Evolutionary conservation across 805 yeast genomes (phyloP), one percentile per base, ranked within the genome.

Genomic region (Starmerella apis): DNA sequence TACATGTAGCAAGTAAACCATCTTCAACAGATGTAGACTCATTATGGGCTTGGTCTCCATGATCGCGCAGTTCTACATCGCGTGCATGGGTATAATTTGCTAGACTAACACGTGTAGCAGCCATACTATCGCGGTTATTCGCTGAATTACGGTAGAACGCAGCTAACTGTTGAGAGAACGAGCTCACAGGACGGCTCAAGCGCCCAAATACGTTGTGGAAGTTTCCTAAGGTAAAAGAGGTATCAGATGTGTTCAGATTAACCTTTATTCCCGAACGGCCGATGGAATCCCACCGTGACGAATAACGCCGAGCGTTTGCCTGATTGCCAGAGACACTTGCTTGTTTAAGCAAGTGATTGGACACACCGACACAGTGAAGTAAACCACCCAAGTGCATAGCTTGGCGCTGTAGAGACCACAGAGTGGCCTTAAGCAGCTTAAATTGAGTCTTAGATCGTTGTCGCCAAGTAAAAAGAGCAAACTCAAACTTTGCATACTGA

Each of bases 1-100:
- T 90, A 67, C 92, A 83, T 42, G 84, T 76, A 0, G 94, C 94
- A 1, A 88, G 83, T 3, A 84, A 82, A 56, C 83, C 87, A 65
- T 84, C 94, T 57, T 81, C 83, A 52, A 79, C 81, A 1, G 81
- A 71, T 2, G 25, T 52, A 71, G 75, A 36, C 71, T 8, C 46
- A 4, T 13, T 41, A 2, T 25, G 23, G 6, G 23, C 24, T 6
- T 18, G 32, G 4, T 47, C 45, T 37, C 23, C 18, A 23, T 14
- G 18, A 14, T 41, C 28, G 2, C 38, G 38, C 39, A 50, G 44
- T 22, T 41, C 46, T 1, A 19, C 20, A 30, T 50, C 53, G 19
- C 53, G 47, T 10, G 33, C 33, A 22, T 25, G 43, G 18, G 50
- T 50, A 23, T 50, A 50, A n/a, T 13, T 14, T 6, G 33, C 31